Evolutionary conservation across 2,329 filamentous ascomycete species (phyloP).

Genomic region (Phyllosticta ampelicida): DNA sequence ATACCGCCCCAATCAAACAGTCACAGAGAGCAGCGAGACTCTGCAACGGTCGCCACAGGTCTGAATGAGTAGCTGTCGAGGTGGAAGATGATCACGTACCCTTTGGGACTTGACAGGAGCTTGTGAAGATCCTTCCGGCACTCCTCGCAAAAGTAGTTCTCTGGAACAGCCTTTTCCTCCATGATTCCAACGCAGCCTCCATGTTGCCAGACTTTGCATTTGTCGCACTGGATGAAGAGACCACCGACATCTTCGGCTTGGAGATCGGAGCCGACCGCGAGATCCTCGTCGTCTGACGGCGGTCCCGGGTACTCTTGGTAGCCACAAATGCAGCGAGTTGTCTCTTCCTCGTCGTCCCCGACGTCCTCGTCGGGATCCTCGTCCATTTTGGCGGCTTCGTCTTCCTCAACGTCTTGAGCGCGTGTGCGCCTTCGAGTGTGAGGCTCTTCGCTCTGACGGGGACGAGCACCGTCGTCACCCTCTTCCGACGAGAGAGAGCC

Average conservation of each 20-base stretch:
- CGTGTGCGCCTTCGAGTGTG: slow-evolving; percentile 71
- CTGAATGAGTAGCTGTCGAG: not conserved
- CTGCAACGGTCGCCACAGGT: not conserved
- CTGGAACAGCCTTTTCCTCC: slow-evolving; percentile 73
- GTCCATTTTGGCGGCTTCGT: slow-evolving; percentile 27
- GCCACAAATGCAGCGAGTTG: slow-evolving; percentile 91
- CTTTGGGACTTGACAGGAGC: slow-evolving; percentile 67
- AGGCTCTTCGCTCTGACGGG: slow-evolving; percentile 49
- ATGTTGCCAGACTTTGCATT: slow-evolving; percentile 97
- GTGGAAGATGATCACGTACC: slow-evolving; percentile 51
- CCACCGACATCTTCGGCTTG: slow-evolving; percentile 70
- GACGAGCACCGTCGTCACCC: slow-evolving; percentile 44
- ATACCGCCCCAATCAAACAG: not conserved
- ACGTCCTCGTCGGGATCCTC: slow-evolving; percentile 52
- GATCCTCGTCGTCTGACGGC: slow-evolving; percentile 44
- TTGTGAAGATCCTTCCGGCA: slow-evolving; percentile 88
- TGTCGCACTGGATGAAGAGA: slow-evolving; percentile 94
- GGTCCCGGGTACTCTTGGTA: slow-evolving; percentile 89
- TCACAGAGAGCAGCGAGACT: not conserved
- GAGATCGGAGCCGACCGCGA: slow-evolving; percentile 39
- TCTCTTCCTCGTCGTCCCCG: slow-evolving; percentile 67
- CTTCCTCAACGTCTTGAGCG: slow-evolving; percentile 53
- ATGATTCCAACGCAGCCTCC: slow-evolving; percentile 96
- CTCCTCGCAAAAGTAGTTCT: slow-evolving; percentile 96
- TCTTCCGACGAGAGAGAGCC: slow-evolving; percentile 62